Base-by-base conservation (phyloP, 2,329 filamentous ascomycete species). In the Alternaria triticimaculans region DNA sequence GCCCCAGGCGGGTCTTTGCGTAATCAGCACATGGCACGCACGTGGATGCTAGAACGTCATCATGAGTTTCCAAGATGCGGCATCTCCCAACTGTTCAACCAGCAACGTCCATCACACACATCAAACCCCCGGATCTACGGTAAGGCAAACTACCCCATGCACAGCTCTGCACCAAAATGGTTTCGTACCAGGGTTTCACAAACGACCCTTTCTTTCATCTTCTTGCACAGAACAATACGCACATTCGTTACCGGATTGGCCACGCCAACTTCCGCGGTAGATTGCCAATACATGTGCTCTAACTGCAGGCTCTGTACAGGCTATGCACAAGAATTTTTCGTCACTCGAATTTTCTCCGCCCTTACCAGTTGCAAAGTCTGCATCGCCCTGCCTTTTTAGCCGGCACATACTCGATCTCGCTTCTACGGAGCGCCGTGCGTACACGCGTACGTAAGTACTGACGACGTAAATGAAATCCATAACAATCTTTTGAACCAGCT, bases 21-120 rank as follows among this genome's bases (percentile, higher is more conserved):
- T 45, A 60, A 55, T 60, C 55, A 49, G 49, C 60, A 59, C 50
- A 59, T 55, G 60, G 56, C 56, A 46, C 56, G 56, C 60, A 60
- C 60, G 50, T 63, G 56, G 60, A 60, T 58, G 48, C 46, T 45
- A 44, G 55, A 59, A 55, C 60, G 53, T 63, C 30, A 63, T 63
- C 50, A 63, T 51, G 56, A 33, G 49, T 49, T 28, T 46, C 21
- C n/a, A 23, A 54, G 23, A 58, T 28, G 49, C 60, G n/a, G 44
- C n/a, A 54, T 43, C 56, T 41, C 44, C 55, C n/a, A 46, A 33
- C 15, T 30, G 26, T 46, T 61, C 45, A 58, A 53, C 20, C 28
- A 53, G 20, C 49, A 28, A 48, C 60, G 30, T 50, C 50, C 45
- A 26, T 60, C 50, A 41, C 44, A 28, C 44, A 15, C 55, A 49